phyloP scores from a whole-genome alignment of 768 basidiomycete genomes.

The Tulasnella sp. region DNA sequence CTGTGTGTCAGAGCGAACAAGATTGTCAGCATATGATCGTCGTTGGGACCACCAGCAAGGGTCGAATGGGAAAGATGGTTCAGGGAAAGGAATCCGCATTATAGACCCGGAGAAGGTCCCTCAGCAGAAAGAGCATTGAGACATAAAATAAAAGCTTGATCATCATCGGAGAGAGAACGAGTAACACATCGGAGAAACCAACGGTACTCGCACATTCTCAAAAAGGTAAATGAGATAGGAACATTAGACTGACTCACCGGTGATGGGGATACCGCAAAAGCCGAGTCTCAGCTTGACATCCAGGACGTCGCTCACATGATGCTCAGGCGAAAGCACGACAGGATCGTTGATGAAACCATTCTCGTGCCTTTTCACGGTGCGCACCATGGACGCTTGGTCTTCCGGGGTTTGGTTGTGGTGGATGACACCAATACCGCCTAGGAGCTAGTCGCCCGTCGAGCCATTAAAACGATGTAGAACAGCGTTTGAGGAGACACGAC shows the following conservation, averaged over 20 bases:
- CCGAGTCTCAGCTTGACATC: conserved; percentile 87
- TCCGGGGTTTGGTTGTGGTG: conserved; percentile 86
- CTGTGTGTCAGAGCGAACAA: conserved; percentile 30
- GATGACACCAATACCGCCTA: conserved; percentile 96
- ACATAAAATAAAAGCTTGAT: neutral
- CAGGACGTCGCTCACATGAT: conserved; percentile 77
- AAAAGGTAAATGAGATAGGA: conserved; percentile 1
- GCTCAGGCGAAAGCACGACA: conserved; percentile 67
- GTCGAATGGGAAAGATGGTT: conserved; percentile 42
- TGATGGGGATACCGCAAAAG: conserved; percentile 96
- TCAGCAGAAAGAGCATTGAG: conserved; percentile 5
- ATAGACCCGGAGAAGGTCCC: neutral
- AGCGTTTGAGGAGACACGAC: neutral
- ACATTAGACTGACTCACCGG: conserved; percentile 53
- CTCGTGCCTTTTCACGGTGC: conserved; percentile 94
- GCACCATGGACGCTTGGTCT: conserved; percentile 92
- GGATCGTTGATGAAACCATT: conserved; percentile 98
- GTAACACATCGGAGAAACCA: neutral
- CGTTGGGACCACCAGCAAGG: conserved; percentile 61
- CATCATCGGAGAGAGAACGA: neutral
- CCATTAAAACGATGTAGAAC: neutral
- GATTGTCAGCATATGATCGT: conserved; percentile 25
- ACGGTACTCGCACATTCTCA: neutral
- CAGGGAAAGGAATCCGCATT: neutral
- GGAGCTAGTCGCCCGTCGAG: conserved; percentile 45